Conservation (phyloP, 495 filamentous ascomycete species). For the Bacidia gigantensis region DNA sequence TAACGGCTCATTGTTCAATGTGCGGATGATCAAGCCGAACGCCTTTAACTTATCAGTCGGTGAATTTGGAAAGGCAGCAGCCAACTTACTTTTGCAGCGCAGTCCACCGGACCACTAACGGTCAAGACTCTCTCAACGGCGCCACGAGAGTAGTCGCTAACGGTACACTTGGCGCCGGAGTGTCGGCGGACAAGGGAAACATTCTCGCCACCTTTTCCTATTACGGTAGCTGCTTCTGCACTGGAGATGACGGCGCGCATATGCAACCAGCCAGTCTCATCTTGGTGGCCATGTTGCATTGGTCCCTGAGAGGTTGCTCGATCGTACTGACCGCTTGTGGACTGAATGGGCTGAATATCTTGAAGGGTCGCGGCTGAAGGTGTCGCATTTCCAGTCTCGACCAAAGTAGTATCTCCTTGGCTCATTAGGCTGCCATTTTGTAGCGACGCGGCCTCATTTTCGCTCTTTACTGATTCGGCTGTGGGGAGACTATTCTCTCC, state of each 20-base stretch:
- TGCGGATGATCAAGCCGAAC: conserved; percentile 95
- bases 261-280: conserved; percentile 94
- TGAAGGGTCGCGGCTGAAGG: conserved; percentile 23
- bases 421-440: conserved; percentile 35
- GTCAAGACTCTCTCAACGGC: conserved; percentile 95
- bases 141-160: conserved; percentile 93
- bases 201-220: conserved; percentile 97
- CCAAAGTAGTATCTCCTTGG: conserved; percentile 55
- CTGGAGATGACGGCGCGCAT: conserved; percentile 92
- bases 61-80: conserved; percentile 2
- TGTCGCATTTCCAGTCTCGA: conserved; percentile 51
- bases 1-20: conserved; percentile 89
- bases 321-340: conserved; percentile 45
- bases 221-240: conserved; percentile 91
- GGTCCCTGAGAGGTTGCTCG: conserved; percentile 34
- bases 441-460: conserved; percentile 33
- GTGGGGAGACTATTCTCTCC: conserved; percentile 22
- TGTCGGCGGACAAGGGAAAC: conserved; percentile 84
- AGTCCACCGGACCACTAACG: conserved; percentile 88
- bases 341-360: conserved; percentile 49
- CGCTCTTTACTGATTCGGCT: conserved; percentile 32
- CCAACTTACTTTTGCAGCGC: conserved; percentile 76
- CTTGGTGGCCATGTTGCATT: conserved; percentile 44
- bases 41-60: conserved; percentile 41
- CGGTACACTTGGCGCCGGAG: conserved; percentile 93